These are phyloP conservation scores for Penicillium janthinellum DNA, from an alignment of 2,329 filamentous ascomycete species.

Conservation along the genomic window DNA sequence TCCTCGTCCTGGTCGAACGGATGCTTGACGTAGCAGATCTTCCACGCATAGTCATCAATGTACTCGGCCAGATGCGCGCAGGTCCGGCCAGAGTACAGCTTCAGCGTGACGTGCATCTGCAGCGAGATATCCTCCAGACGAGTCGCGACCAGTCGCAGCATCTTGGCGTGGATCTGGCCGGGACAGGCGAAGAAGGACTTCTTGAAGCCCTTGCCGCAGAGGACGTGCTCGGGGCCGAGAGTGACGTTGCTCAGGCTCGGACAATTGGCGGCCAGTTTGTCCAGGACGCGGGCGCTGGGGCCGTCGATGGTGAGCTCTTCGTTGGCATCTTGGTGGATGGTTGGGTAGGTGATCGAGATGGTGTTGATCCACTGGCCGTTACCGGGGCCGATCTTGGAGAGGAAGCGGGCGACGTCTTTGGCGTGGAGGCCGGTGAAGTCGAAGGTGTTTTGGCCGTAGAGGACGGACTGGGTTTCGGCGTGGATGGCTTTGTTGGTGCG, in stretches of 20 bases:
- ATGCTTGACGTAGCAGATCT: background rate
- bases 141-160: too few species aligned
- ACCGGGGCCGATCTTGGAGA: background rate
- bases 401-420: background rate
- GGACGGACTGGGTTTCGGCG: background rate
- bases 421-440: background rate
- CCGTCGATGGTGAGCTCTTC: background rate
- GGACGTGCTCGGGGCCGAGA: too few species aligned
- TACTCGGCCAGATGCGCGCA: too few species aligned
- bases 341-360: background rate
- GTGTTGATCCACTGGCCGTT: background rate
- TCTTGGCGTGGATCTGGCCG: too few species aligned
- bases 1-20: background rate
- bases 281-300: background rate
- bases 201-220: too few species aligned
- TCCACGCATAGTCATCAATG: background rate
- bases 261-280: background rate
- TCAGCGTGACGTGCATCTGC: too few species aligned
- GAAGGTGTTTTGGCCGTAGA: background rate
- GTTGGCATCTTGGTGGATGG: background rate
- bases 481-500: background rate
- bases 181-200: too few species aligned
- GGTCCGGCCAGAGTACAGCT: too few species aligned
- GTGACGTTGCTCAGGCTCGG: too few species aligned
- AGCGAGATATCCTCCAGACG: too few species aligned